Evolutionary conservation across 2,329 filamentous ascomycete species (phyloP), one percentile per base, ranked within the genome.

Genomic region (Alternaria tenuissima): DNA sequence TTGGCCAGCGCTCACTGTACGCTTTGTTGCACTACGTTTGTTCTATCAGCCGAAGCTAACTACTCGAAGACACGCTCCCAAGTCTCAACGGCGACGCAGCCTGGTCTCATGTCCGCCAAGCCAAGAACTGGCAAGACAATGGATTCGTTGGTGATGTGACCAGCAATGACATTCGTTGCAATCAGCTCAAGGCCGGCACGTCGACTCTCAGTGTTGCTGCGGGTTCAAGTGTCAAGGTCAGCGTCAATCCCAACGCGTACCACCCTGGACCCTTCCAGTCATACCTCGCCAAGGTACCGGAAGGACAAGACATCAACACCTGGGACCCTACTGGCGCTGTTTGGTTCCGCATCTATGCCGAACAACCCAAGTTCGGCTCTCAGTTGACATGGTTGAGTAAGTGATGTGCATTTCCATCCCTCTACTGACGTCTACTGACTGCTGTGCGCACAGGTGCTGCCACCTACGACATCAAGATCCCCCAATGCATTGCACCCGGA

Each of bases 401-500:
- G 56, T 55, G 3, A 20, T 12, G 6, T n/a, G 3, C 7, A 11
- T 26, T 3, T 12, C 3, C n/a, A 3, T 18, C 5, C 0, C 5
- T 1, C 8, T 8, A 12, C 20, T 12, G 1, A 3, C 20, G 16
- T 36, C 16, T 24, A 22, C 18, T 55, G 28, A 55, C 11, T n/a
- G 9, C 5, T 5, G 1, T n/a, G 0, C 34, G 20, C 22, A 36
- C 47, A 61, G 59, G 26, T 8, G 56, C 51, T 2, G 20, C 47
- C 30, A 62, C 52, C 55, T 60, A 68, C 57, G 66, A 68, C 28
- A 51, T 79, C 54, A 78, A 72, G 1, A 77, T 84, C 47, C 82
- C 82, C 2, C 72, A 68, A 22, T 73, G 70, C 39, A 74, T 76
- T 3, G 79, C 82, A 2, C 66, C 73, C 2, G 82, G 82, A 22